A percentile compares a stretch with the other conserved stretches of the same genome.
Evolutionary conservation across 106 monocot genomes (phyloP).

Genomic region (Hemerocallis citrina): DNA sequence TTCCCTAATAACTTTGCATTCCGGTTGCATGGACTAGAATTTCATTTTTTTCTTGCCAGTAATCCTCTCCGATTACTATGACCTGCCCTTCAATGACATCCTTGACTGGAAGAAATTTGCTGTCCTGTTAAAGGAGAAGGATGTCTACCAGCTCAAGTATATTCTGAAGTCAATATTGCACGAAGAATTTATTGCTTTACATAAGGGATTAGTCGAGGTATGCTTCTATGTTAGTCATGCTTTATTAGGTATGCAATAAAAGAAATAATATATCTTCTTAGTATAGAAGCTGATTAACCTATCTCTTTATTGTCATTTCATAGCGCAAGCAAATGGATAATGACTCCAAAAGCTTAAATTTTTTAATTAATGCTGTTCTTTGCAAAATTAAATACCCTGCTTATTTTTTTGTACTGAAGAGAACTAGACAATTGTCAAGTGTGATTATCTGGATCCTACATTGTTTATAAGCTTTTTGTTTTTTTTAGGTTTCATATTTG

Average conservation of each 20-base stretch:
- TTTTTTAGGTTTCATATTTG: neutral
- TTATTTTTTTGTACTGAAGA: too few relatives aligned
- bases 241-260: neutral
- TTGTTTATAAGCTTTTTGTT: neutral
- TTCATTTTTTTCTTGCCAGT: slow-evolving; percentile 46
- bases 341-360: too few relatives aligned
- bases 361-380: too few relatives aligned
- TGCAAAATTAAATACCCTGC: too few relatives aligned
- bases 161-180: slow-evolving; percentile 67
- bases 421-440: neutral
- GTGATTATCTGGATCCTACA: neutral
- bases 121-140: slow-evolving; percentile 71
- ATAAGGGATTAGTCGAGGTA: slow-evolving; percentile 77
- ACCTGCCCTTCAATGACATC: slow-evolving; percentile 86
- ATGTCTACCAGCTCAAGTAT: slow-evolving; percentile 80
- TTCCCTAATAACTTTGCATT: neutral
- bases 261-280: neutral
- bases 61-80: slow-evolving; percentile 89
- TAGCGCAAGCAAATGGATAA: neutral
- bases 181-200: slow-evolving; percentile 55
- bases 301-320: neutral
- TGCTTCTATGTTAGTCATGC: neutral
- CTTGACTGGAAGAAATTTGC: slow-evolving; percentile 85
- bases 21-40: neutral
- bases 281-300: neutral